Conservation (phyloP, 2,329 filamentous ascomycete genomes). For the Thyridium curvatum region DNA sequence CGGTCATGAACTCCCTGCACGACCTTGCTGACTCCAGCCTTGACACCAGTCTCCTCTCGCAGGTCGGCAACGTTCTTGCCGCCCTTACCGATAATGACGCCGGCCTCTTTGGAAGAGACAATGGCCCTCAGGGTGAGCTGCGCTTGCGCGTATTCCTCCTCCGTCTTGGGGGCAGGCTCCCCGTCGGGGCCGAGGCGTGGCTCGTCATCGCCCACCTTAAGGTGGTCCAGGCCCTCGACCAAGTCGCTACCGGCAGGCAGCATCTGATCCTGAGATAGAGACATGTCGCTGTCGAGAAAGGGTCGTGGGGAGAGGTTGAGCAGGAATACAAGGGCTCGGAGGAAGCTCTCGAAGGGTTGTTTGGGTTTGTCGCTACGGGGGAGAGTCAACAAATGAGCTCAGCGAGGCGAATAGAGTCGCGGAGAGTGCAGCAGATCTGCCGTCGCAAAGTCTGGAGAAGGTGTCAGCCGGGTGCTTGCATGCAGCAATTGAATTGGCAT, state of each 20-base stretch:
- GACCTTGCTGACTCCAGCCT: constrained; percentile 97
- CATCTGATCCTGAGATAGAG: constrained; percentile 47
- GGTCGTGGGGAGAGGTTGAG: constrained; percentile 10
- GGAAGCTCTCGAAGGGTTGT: constrained; percentile 1
- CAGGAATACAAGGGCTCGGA: constrained; percentile 8
- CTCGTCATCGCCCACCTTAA: constrained; percentile 59
- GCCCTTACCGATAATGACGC: constrained; percentile 97
- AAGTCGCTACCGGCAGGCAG: constrained; percentile 45
- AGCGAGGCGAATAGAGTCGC: no score
- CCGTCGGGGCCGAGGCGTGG: constrained; percentile 63
- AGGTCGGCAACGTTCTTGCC: constrained; percentile 98
- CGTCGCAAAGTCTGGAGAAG: no score
- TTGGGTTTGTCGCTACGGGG: no score
- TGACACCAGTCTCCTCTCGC: constrained; percentile 94
- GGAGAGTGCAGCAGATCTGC: no score
- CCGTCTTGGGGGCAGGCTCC: constrained; percentile 79
- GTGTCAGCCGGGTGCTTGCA: no score
- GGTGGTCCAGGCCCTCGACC: constrained; percentile 55
- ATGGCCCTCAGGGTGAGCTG: constrained; percentile 94
- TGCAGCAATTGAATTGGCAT: constrained; percentile 8
- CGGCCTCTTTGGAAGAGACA: constrained; percentile 97
- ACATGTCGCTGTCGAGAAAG: constrained; percentile 40
- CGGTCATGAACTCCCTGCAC: constrained; percentile 96
- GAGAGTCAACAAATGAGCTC: no score
- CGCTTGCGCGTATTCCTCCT: constrained; percentile 91